Conservation (phyloP, 495 filamentous ascomycete species). For the Xylaria scruposa region DNA sequence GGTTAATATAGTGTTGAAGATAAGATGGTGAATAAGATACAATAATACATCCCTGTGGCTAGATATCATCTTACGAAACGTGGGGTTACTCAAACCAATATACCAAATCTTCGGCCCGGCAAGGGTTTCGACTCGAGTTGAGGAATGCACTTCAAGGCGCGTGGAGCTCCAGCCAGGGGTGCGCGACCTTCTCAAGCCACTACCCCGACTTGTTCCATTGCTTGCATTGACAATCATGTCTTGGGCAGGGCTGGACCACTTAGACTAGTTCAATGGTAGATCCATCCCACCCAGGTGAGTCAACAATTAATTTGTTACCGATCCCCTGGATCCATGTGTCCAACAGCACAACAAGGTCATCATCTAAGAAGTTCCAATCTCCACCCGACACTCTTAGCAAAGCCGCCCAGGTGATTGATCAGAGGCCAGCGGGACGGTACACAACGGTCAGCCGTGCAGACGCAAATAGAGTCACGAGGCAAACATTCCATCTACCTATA, state of each 20-base stretch:
- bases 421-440: conserved; percentile 17
- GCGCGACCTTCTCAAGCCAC: conserved; percentile 39
- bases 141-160: conserved; percentile 39
- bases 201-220: conserved; percentile 34
- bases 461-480: background rate
- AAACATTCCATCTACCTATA: conserved; percentile 21
- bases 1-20: conserved; percentile 38
- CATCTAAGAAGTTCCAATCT: background rate
- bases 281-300: conserved; percentile 24
- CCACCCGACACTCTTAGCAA: conserved; percentile 5
- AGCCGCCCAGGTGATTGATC: background rate
- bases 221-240: conserved; percentile 31
- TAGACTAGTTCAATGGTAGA: conserved; percentile 24
- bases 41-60: conserved; percentile 34
- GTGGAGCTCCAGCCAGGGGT: conserved; percentile 33
- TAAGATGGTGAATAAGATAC: conserved; percentile 20
- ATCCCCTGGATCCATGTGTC: conserved; percentile 9
- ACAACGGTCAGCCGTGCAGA: conserved; percentile 19
- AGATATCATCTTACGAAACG: conserved; percentile 31
- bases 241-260: conserved; percentile 17
- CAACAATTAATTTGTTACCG: conserved; percentile 29
- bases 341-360: conserved; percentile 13
- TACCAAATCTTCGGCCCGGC: conserved; percentile 38
- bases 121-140: conserved; percentile 40
- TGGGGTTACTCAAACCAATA: conserved; percentile 40